Percentiles rank a stretch among this genome's conserved stretches.
phyloP scores from a whole-genome alignment of 805 yeast species.

The Yamadazyma tumulicola region DNA sequence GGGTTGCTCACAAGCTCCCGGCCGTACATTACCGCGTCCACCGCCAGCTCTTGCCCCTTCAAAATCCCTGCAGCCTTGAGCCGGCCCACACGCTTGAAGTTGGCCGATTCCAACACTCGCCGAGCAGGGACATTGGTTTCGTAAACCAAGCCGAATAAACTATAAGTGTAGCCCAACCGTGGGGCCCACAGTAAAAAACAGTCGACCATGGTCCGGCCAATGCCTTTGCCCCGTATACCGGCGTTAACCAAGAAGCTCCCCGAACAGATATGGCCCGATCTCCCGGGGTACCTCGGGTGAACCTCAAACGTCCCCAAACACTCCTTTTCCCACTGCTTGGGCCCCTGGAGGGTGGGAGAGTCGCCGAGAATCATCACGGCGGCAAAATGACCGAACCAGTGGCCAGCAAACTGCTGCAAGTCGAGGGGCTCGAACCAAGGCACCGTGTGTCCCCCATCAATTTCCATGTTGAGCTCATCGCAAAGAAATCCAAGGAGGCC shows the following conservation, averaged over 20 bases:
- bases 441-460: slow-evolving; percentile 81
- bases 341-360: slow-evolving; percentile 39
- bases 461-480: slow-evolving; percentile 92
- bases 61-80: slow-evolving; percentile 85
- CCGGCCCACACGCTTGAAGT: slow-evolving; percentile 75
- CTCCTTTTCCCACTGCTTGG: slow-evolving; percentile 85
- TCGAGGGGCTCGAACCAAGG: slow-evolving; percentile 81
- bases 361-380: slow-evolving; percentile 83
- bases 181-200: slow-evolving; percentile 91
- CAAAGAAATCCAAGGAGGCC: slow-evolving; percentile 76
- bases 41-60: slow-evolving; percentile 79
- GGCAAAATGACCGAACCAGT: slow-evolving; percentile 86
- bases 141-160: slow-evolving; percentile 80
- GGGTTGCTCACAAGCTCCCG: slow-evolving; percentile 61
- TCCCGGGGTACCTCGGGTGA: slow-evolving; percentile 87
- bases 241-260: slow-evolving; percentile 88
- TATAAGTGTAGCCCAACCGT: slow-evolving; percentile 77
- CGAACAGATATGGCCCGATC: slow-evolving; percentile 90
- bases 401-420: slow-evolving; percentile 70
- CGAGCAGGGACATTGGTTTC: slow-evolving; percentile 85
- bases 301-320: slow-evolving; percentile 86
- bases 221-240: slow-evolving; percentile 88
- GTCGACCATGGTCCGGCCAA: slow-evolving; percentile 81
- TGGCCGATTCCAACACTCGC: slow-evolving; percentile 68
- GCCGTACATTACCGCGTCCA: slow-evolving; percentile 84